phyloP scores from a whole-genome alignment of 805 yeast genomes.

The Spathaspora girioi region DNA sequence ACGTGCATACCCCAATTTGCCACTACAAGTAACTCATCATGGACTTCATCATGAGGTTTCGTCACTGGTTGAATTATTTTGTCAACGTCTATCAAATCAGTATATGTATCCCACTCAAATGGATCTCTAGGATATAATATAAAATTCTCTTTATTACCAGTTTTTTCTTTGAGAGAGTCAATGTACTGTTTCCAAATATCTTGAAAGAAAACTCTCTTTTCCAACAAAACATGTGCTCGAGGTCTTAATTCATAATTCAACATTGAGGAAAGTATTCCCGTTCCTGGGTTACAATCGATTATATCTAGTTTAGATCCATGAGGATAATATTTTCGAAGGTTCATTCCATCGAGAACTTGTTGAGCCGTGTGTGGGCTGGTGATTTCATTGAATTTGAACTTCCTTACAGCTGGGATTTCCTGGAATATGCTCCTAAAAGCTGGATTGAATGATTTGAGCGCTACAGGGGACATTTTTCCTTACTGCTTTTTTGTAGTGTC shows the following conservation, averaged over 20 bases:
- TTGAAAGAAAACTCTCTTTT: conserved; percentile 34
- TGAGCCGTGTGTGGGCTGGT: conserved; percentile 23
- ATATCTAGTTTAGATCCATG: conserved; percentile 43
- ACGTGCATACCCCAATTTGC: conserved; percentile 52
- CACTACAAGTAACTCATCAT: conserved; percentile 52
- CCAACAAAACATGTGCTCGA: conserved; percentile 58
- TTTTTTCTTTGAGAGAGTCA: conserved; percentile 15
- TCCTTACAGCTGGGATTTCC: background rate
- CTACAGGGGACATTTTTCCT: background rate
- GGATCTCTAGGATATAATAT: conserved; percentile 46
- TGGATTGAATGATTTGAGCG: conserved; percentile 23
- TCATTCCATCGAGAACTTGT: conserved; percentile 44
- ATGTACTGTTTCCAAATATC: conserved; percentile 27
- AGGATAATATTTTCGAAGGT: conserved; percentile 34
- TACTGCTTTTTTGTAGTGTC: background rate
- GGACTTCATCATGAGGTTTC: conserved; percentile 34
- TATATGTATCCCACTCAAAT: conserved; percentile 63
- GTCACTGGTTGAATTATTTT: conserved; percentile 33
- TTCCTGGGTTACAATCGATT: conserved; percentile 58
- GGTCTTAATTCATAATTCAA: conserved; percentile 64
- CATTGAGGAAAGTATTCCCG: conserved; percentile 58
- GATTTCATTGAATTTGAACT: background rate
- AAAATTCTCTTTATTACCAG: conserved; percentile 30
- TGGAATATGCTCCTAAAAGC: background rate
- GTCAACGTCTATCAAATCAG: conserved; percentile 42